Conservation (phyloP, 2,329 filamentous ascomycete species). For the Ascocoryne sarcoides region DNA sequence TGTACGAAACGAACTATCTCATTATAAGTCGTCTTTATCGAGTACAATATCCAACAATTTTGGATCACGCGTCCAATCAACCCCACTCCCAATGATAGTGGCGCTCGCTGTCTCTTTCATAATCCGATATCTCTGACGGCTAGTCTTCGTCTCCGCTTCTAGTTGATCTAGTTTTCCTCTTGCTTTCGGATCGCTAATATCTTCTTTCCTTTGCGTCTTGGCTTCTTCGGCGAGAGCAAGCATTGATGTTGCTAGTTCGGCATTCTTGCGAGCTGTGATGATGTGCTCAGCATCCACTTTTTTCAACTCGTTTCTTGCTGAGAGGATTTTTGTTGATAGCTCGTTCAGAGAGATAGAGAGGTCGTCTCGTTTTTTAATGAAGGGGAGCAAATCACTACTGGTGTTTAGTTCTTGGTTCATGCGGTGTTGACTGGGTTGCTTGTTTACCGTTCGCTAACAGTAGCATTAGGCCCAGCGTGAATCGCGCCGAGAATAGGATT, state of each 20-base stretch:
- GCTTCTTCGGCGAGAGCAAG: conserved; percentile 52
- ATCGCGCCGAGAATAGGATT: conserved; percentile 72
- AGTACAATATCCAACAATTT: conserved; percentile 62
- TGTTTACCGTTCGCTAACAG: conserved; percentile 58
- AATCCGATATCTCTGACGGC: conserved; percentile 60
- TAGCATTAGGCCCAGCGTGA: conserved; percentile 56
- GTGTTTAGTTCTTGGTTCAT: too few relatives aligned
- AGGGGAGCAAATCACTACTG: conserved; percentile 43
- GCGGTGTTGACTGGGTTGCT: conserved; percentile 5
- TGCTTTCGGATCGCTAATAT: conserved; percentile 43
- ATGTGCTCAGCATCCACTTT: conserved; percentile 50
- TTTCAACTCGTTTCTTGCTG: conserved; percentile 44
- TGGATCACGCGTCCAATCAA: conserved; percentile 70
- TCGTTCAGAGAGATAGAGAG: conserved; percentile 55
- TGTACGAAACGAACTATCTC: conserved; percentile 15
- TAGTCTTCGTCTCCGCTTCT: conserved; percentile 51
- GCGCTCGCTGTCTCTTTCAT: conserved; percentile 74
- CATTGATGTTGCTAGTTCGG: conserved; percentile 51
- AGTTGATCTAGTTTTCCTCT: conserved; percentile 48
- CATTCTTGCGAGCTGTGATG: conserved; percentile 49
- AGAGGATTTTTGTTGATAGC: conserved; percentile 44
- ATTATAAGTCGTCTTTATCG: conserved; percentile 50
- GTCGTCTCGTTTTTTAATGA: conserved; percentile 58
- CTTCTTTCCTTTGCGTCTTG: conserved; percentile 42
- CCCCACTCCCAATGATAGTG: conserved; percentile 69